Base-by-base conservation (phyloP, 106 monocot genomes). In the Dactylorhiza incarnata region DNA sequence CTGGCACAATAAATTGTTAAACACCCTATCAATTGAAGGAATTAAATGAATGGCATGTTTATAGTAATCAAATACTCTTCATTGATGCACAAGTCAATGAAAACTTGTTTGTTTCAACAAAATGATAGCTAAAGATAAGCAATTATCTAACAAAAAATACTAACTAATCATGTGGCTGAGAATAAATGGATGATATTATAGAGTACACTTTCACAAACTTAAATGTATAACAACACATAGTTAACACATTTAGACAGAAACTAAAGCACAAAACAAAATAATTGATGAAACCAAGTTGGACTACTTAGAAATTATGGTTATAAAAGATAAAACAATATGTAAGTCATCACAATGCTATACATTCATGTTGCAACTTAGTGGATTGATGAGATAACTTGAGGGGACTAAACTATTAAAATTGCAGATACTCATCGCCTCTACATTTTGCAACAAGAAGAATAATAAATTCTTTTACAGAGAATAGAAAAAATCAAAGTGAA, bases 1-100 rank as follows among this genome's bases (percentile, higher is more conserved):
- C 93, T 93, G 93, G 72, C 63, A 63, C 63, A 63, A 63, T 9
- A 9, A 63, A 25, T 63, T 50, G 10, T 50, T 63, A 63, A 22
- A 63, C 10, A 11, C 7, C 9, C 59, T 10, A 63, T 25, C 24
- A 63, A 63, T n/a, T 3, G 25, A 25, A 26, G 49, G 10, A 20
- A 0, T 59, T 59, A 3, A 10, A 63, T 25, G 25, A 63, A 26
- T 0, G 63, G 8, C 25, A 63, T n/a, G 9, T 25, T 11, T 63
- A 56, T 19, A 7, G n/a, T 56, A 56, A 56, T n/a, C 19, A 56
- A n/a, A 56, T n/a, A 19, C n/a, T 56, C 56, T n/a, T 63, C 9
- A 63, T n/a, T 10, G 10, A 11, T 63, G 63, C 63, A 63, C 24
- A 63, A 6, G 49, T 10, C 49, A 63, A 25, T 25, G 3, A 63